Conservation (phyloP, 805 yeast genomes). For the Schizosaccharomyces japonicus region DNA sequence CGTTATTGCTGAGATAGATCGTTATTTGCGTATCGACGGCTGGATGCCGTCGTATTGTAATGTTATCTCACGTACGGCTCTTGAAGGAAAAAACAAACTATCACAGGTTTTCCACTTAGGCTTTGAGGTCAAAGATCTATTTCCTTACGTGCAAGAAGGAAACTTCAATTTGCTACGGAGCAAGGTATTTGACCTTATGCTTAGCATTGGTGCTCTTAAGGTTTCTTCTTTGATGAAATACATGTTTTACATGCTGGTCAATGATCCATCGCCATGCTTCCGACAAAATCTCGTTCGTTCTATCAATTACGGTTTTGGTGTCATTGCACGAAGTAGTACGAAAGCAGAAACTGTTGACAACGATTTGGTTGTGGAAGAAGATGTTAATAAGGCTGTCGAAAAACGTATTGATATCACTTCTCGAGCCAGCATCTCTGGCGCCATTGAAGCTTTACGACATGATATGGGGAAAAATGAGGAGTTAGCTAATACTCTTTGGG, state of each 20-base stretch:
- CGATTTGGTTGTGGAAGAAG: slow-evolving; percentile 5
- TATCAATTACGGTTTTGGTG: slow-evolving; percentile 32
- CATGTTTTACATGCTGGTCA: slow-evolving; percentile 30
- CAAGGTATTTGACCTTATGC: slow-evolving; percentile 44
- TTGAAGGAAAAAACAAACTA: slow-evolving; percentile 35
- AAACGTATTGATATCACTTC: slow-evolving; percentile 39
- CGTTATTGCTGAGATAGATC: slow-evolving; percentile 41
- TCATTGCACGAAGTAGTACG: slow-evolving; percentile 38
- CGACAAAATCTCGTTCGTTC: slow-evolving; percentile 25
- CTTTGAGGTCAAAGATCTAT: slow-evolving; percentile 30
- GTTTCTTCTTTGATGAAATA: slow-evolving; percentile 37
- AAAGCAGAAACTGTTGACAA: slow-evolving; percentile 7
- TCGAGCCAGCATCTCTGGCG: slow-evolving; percentile 35
- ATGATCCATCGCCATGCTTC: slow-evolving; percentile 33
- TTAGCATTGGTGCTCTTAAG: slow-evolving; percentile 55
- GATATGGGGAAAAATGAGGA: slow-evolving; percentile 38
- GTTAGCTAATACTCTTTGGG: slow-evolving; percentile 41
- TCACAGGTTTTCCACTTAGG: slow-evolving; percentile 31
- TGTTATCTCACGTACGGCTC: slow-evolving; percentile 29
- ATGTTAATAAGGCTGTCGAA: slow-evolving; percentile 3
- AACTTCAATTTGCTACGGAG: slow-evolving; percentile 31
- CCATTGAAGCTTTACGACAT: slow-evolving; percentile 20
- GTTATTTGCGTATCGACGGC: slow-evolving; percentile 56
- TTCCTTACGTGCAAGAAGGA: slow-evolving; percentile 28
- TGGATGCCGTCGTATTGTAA: slow-evolving; percentile 61